phyloP scores from a whole-genome alignment of 495 filamentous ascomycete genomes.

The Xylaria telfairii region DNA sequence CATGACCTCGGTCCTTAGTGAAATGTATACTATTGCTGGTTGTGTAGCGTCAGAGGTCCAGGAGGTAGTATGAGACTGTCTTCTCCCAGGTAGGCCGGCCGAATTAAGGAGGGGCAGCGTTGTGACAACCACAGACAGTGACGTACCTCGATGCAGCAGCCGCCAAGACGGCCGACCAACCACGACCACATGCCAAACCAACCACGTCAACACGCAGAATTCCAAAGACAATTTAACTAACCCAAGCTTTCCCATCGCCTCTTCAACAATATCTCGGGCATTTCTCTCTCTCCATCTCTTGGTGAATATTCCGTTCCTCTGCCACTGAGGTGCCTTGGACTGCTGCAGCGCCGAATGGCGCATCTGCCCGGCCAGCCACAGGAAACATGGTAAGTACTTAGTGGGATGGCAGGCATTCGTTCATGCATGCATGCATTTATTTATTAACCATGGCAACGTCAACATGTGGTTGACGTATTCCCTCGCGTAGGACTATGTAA shows the following conservation, averaged over 20 bases:
- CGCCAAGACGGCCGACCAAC: constrained; percentile 18
- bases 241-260: background rate
- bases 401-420: background rate
- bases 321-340: too few species aligned
- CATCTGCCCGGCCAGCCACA: background rate
- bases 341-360: background rate
- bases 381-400: constrained; percentile 15
- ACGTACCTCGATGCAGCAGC: background rate
- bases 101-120: background rate
- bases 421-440: background rate
- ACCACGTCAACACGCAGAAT: constrained; percentile 13
- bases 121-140: constrained; percentile 10
- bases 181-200: constrained; percentile 22
- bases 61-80: background rate
- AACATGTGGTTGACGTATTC: background rate
- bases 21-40: too few species aligned
- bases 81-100: background rate
- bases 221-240: background rate
- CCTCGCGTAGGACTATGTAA: constrained; percentile 31
- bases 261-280: background rate
- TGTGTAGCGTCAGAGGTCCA: too few species aligned
- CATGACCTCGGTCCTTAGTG: too few species aligned
- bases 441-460: background rate
- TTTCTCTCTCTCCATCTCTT: background rate
- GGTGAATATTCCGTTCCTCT: background rate